Base-by-base conservation (phyloP, 192 early-diverging fungal genomes). In the Backusella circina region DNA sequence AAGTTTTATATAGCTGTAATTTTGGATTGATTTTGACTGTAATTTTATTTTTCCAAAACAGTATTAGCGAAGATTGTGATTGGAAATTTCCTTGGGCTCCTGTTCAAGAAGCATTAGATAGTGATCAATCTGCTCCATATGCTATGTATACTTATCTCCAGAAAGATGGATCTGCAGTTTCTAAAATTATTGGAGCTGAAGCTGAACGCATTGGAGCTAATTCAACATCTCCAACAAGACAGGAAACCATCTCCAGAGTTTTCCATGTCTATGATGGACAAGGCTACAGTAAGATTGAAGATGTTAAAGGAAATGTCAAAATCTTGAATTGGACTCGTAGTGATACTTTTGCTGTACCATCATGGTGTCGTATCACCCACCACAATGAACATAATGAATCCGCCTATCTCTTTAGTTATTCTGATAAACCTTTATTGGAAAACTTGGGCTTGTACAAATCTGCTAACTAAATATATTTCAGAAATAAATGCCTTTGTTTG, bases 371-470 rank as follows among this genome's bases (percentile, higher is more conserved):
- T 26, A 39, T 70, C 13, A 39, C 38, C 13, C 68, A 70, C 38
- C 38, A 70, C 5, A 39, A 39, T 39, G 33, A 70, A 37, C 16
- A 39, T 39, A 41, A 23, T 26, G 68, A 70, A 41, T 7, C 33
- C 26, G 68, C 68, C 21, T 70, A 70, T 70, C 36, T 70, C 3
- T 70, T 70, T 70, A 70, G 68, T 39, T 70, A 39, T 28, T 70
- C 68, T 44, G 68, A 70, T 41, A 70, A 70, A 39, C 68, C 68
- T 26, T 70, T 70, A 21, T 70, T 70, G 36, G 68, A 70, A 23
- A 70, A 70, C 36, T 38, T 70, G 38, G 68, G 68, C 18, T 39
- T 70, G 23, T 70, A 70, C 13, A 61, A 61, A 61, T 61, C 23
- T 61, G 54, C 21, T 12, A 61, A 28, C 1, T 61, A 61, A 61